phyloP scores from a whole-genome alignment of 2,329 filamentous ascomycete genomes.

The Monosporascus sp. region DNA sequence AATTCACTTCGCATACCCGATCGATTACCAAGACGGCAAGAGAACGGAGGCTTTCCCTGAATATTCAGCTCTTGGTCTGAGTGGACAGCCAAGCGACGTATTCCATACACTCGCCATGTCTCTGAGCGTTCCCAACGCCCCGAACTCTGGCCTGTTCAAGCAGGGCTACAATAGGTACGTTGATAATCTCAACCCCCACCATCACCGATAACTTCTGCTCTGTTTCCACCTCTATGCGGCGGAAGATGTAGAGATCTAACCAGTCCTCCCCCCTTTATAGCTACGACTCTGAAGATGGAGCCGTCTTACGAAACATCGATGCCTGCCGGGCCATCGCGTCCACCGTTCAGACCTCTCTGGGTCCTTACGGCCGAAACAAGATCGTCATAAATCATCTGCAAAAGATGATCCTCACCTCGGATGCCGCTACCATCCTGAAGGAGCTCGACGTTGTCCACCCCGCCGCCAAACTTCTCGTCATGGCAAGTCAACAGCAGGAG shows the following conservation, averaged over 20 bases:
- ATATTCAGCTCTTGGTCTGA: neutral
- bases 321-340: conserved; percentile 93
- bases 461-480: conserved; percentile 93
- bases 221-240: conserved; percentile 7
- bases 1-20: too few species aligned
- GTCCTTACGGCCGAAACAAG: conserved; percentile 97
- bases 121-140: conserved; percentile 89
- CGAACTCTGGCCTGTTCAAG: conserved; percentile 92
- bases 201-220: conserved; percentile 12
- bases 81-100: neutral
- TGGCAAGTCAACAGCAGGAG: conserved; percentile 98
- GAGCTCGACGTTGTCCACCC: conserved; percentile 98
- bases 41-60: neutral
- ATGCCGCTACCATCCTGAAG: conserved; percentile 93
- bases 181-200: conserved; percentile 18
- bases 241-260: conserved; percentile 6
- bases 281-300: conserved; percentile 98
- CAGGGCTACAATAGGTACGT: conserved; percentile 89
- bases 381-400: conserved; percentile 99
- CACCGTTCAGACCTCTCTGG: conserved; percentile 94
- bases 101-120: conserved; percentile 60
- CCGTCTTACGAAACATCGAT: conserved; percentile 96
- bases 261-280: conserved; percentile 45
- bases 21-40: neutral
- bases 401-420: conserved; percentile 98